Percentiles rank a stretch among this genome's conserved stretches.
phyloP scores from a whole-genome alignment of 805 yeast genomes.

The Candida anglica region DNA sequence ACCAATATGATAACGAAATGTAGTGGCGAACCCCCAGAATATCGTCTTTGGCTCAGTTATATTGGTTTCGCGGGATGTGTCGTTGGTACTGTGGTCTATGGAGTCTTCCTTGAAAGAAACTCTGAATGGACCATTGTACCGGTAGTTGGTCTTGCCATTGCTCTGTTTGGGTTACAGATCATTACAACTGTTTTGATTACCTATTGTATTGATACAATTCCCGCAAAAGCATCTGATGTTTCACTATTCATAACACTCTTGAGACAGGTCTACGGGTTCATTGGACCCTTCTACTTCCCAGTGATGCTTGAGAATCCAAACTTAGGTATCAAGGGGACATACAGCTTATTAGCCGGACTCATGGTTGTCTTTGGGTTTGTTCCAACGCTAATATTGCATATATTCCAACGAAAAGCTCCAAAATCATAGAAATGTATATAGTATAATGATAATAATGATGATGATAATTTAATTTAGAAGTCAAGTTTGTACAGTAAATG shows the following conservation, averaged over 20 bases:
- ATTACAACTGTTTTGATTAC: slow-evolving; percentile 19
- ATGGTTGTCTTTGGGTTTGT: slow-evolving; percentile 5
- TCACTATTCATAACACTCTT: slow-evolving; percentile 16
- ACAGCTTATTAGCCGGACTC: slow-evolving; percentile 9
- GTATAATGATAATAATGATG: too few relatives aligned
- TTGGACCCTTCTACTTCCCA: slow-evolving; percentile 26
- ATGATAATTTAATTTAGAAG: too few relatives aligned
- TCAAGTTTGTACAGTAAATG: too few relatives aligned
- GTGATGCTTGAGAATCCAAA: slow-evolving; percentile 13
- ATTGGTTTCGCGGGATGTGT: slow-evolving; percentile 15
- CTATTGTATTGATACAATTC: slow-evolving; percentile 15
- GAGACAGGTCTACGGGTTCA: slow-evolving; percentile 18
- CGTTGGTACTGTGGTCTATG: slow-evolving; percentile 18
- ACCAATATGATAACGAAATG: background rate
- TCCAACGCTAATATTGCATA: slow-evolving; percentile 1
- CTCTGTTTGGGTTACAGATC: slow-evolving; percentile 18
- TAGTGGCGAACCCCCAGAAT: slow-evolving; percentile 5
- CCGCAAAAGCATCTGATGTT: slow-evolving; percentile 12
- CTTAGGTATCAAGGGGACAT: slow-evolving; percentile 10
- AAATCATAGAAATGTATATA: too few relatives aligned
- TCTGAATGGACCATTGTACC: slow-evolving; percentile 17
- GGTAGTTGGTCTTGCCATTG: slow-evolving; percentile 16
- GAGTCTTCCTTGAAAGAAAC: slow-evolving; percentile 10
- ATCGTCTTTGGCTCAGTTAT: slow-evolving; percentile 18
- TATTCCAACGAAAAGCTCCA: background rate